These are phyloP conservation scores for Leucaena leucocephala DNA, from an alignment of 306 rosid genomes.

Conservation along the genomic window DNA sequence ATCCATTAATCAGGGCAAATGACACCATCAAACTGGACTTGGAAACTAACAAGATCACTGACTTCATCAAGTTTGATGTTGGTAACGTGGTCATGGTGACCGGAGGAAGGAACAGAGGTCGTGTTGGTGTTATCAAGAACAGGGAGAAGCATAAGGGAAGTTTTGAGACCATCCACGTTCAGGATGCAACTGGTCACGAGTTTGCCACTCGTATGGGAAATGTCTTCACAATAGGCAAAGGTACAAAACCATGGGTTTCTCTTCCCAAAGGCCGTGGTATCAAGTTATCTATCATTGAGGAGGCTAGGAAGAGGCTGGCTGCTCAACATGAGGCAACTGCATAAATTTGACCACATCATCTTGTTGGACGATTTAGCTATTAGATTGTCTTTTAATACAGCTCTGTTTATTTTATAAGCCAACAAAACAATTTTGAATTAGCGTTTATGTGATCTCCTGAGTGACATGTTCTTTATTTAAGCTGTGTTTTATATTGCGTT, in stretches of 20 bases:
- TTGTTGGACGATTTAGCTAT: not conserved
- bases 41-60: slow-evolving; percentile 61
- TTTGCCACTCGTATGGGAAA: slow-evolving; percentile 64
- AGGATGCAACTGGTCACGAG: slow-evolving; percentile 72
- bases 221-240: slow-evolving; percentile 65
- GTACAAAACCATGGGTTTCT: slow-evolving; percentile 60
- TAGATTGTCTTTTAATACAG: not conserved
- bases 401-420: not conserved
- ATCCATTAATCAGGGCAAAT: slow-evolving; percentile 72
- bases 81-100: slow-evolving; percentile 82
- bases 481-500: not conserved
- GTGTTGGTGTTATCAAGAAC: slow-evolving; percentile 72
- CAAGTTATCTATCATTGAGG: slow-evolving; percentile 73
- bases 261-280: slow-evolving; percentile 73
- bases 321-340: slow-evolving; percentile 47
- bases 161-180: slow-evolving; percentile 66
- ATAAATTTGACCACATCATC: slow-evolving; percentile 14
- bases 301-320: slow-evolving; percentile 65
- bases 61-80: slow-evolving; percentile 73
- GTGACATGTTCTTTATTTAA: not conserved
- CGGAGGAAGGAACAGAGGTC: slow-evolving; percentile 73
- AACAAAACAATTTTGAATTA: slow-evolving; percentile 11
- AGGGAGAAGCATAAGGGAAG: slow-evolving; percentile 79
- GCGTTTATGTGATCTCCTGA: not conserved
- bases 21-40: slow-evolving; percentile 81